These are phyloP conservation scores for Starmerella cellae DNA, from an alignment of 805 yeast genomes.

Conservation along the genomic window DNA sequence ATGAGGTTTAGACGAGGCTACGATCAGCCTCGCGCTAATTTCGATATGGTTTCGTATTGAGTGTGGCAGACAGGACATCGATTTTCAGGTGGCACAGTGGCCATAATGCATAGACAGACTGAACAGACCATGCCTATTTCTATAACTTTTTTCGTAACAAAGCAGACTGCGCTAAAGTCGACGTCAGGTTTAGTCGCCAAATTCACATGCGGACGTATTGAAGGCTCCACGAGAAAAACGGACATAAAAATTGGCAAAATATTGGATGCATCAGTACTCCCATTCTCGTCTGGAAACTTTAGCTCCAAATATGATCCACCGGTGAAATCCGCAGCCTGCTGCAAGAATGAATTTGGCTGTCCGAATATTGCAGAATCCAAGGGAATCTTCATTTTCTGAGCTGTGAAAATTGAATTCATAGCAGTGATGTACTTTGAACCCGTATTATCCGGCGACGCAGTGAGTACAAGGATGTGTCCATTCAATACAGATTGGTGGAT, in stretches of 20 bases:
- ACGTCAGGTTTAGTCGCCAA: conserved; percentile 75
- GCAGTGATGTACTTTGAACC: conserved; percentile 77
- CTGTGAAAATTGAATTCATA: conserved; percentile 92
- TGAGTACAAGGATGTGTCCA: conserved; percentile 51
- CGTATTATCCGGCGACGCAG: conserved; percentile 52
- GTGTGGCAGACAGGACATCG: conserved; percentile 82
- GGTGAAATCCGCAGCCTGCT: conserved; percentile 93
- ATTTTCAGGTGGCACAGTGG: conserved; percentile 39
- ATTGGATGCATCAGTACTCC: conserved; percentile 33
- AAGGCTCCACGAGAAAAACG: conserved; percentile 78
- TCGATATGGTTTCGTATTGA: conserved; percentile 32
- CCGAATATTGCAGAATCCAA: conserved; percentile 82
- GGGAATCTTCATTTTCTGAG: conserved; percentile 73
- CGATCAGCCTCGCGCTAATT: background rate
- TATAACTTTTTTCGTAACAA: conserved; percentile 75
- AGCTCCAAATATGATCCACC: conserved; percentile 72
- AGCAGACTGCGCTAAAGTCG: conserved; percentile 91
- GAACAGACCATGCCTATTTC: conserved; percentile 92
- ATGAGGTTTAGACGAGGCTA: too few relatives aligned
- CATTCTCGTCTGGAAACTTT: conserved; percentile 10
- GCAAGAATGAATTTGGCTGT: conserved; percentile 63
- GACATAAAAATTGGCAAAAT: conserved; percentile 68
- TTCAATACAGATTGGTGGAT: conserved; percentile 36
- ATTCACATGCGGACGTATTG: conserved; percentile 59
- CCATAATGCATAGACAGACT: conserved; percentile 67